These are phyloP conservation scores for Aspergillus egyptiacus DNA, from an alignment of 495 filamentous ascomycete genomes.

Conservation along the genomic window DNA sequence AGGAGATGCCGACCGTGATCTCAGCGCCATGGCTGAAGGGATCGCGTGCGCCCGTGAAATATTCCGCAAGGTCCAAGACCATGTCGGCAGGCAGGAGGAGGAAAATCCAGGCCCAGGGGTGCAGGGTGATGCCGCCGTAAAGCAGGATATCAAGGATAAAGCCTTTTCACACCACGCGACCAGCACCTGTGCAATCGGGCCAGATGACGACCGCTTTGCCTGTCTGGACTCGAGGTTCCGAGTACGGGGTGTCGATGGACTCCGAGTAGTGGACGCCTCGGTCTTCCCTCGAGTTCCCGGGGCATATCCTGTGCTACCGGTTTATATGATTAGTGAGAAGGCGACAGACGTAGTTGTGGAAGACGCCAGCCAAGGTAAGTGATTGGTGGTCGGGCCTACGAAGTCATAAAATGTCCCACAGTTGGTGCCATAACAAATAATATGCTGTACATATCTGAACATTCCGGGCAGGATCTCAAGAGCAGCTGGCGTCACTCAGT, in stretches of 20 bases:
- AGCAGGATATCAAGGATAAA: background rate
- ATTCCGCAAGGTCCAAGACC: background rate
- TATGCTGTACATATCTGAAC: too few species aligned
- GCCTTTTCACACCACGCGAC: background rate
- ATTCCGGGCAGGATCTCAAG: background rate
- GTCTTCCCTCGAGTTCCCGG: background rate
- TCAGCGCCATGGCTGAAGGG: background rate
- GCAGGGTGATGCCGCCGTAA: background rate
- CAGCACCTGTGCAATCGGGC: background rate
- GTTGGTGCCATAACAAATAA: too few species aligned
- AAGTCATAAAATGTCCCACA: too few species aligned
- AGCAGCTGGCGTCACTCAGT: conserved; percentile 3
- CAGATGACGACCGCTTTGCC: background rate
- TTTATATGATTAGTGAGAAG: background rate
- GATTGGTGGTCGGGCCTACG: too few species aligned
- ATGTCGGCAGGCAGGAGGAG: background rate
- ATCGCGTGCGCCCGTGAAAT: background rate
- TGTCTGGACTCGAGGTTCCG: background rate
- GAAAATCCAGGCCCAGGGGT: background rate
- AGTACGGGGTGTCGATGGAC: background rate
- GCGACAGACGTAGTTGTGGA: background rate
- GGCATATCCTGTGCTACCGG: background rate
- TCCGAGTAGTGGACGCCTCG: background rate
- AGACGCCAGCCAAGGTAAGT: too few species aligned
- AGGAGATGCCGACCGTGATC: background rate